These are phyloP conservation scores for Clitoria ternatea DNA, from an alignment of 306 rosid genomes.

Conservation along the genomic window DNA sequence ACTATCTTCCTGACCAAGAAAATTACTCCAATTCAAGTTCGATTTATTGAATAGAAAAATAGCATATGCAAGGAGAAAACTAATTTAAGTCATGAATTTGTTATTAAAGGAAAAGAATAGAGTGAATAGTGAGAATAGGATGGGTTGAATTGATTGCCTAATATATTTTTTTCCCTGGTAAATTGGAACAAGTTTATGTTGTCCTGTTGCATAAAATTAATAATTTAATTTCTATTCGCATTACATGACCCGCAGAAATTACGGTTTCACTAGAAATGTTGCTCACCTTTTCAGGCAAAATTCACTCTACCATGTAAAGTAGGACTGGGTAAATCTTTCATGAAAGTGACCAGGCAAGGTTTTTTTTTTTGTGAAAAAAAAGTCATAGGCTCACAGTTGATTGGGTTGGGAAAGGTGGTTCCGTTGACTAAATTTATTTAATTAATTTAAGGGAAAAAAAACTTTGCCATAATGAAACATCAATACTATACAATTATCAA, in stretches of 20 bases:
- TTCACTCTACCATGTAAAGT: background rate
- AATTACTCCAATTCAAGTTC: background rate
- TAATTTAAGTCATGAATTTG: background rate
- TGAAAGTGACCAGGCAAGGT: slow-evolving; percentile 15
- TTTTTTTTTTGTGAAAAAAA: too few species aligned
- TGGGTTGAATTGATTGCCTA: background rate
- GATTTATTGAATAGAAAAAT: background rate
- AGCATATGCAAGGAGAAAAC: background rate
- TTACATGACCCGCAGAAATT: background rate
- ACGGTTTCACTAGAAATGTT: background rate
- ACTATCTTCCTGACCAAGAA: background rate
- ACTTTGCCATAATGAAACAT: too few species aligned
- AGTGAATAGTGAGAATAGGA: background rate
- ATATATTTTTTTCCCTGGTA: background rate
- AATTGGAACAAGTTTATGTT: background rate
- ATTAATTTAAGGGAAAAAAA: too few species aligned
- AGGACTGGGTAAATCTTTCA: background rate
- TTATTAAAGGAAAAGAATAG: background rate
- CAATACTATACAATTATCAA: too few species aligned
- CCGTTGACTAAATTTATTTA: background rate
- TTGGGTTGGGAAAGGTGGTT: background rate
- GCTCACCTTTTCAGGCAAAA: slow-evolving; percentile 16
- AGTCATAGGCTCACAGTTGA: background rate
- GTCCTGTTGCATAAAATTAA: background rate
- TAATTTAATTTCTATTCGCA: background rate